Conservation (phyloP, 345 rosid genomes). For the Stellera chamaejasme region DNA sequence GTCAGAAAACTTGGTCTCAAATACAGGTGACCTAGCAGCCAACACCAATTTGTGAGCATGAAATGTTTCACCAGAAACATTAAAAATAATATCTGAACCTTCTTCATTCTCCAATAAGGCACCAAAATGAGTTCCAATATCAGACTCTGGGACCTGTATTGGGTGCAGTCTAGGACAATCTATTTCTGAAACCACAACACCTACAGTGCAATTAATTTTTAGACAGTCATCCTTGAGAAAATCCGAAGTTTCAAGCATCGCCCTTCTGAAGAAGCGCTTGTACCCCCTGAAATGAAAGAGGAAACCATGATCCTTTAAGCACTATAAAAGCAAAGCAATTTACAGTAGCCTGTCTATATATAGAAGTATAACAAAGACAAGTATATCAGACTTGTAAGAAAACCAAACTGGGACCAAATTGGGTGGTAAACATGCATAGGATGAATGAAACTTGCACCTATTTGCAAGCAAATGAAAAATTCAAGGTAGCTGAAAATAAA, state of each 20-base stretch:
- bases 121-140: slow-evolving; percentile 75
- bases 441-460: no score
- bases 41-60: slow-evolving; percentile 79
- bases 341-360: not conserved
- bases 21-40: slow-evolving; percentile 80
- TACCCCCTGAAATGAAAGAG: slow-evolving; percentile 62
- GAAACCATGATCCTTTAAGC: slow-evolving; percentile 3
- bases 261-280: slow-evolving; percentile 80
- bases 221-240: slow-evolving; percentile 85
- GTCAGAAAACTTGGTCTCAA: slow-evolving; percentile 61
- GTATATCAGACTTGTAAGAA: no score
- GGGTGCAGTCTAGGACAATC: slow-evolving; percentile 76
- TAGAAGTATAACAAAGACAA: not conserved
- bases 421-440: no score
- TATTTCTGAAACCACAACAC: slow-evolving; percentile 83
- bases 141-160: slow-evolving; percentile 82
- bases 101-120: slow-evolving; percentile 77
- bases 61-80: slow-evolving; percentile 66
- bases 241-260: slow-evolving; percentile 72
- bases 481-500: no score
- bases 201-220: slow-evolving; percentile 84
- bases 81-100: slow-evolving; percentile 65
- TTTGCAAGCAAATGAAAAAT: no score
- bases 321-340: not conserved
- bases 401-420: no score